Evolutionary conservation across 805 yeast species (phyloP).

Genomic region (Yarrowia phangngaensis): DNA sequence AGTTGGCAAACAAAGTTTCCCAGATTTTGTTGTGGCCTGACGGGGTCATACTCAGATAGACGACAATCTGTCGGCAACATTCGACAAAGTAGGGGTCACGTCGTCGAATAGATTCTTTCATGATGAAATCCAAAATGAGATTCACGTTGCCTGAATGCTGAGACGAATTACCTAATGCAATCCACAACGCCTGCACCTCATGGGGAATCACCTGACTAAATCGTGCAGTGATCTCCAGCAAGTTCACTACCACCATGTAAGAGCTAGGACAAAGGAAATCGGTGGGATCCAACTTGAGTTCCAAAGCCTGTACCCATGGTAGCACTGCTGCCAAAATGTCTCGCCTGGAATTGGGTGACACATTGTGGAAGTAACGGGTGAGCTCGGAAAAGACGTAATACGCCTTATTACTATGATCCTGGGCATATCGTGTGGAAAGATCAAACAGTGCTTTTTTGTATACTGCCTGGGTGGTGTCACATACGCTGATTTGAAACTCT

Average conservation of each 20-base stretch:
- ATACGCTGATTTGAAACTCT: constrained; percentile 63
- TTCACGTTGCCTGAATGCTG: constrained; percentile 64
- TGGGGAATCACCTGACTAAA: constrained; percentile 70
- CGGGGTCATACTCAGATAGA: constrained; percentile 50
- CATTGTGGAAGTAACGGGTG: constrained; percentile 63
- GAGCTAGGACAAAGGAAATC: constrained; percentile 37
- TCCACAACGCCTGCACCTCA: constrained; percentile 94
- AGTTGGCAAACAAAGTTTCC: constrained; percentile 61
- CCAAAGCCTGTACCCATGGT: constrained; percentile 91
- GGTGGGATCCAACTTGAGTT: constrained; percentile 50
- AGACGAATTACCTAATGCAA: constrained; percentile 72
- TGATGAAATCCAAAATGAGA: constrained; percentile 65
- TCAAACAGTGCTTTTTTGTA: constrained; percentile 83
- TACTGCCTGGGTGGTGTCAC: constrained; percentile 73
- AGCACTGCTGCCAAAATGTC: constrained; percentile 75
- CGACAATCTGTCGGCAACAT: constrained; percentile 73
- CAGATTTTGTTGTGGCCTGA: constrained; percentile 54
- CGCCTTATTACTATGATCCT: constrained; percentile 54
- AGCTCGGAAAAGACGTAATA: constrained; percentile 64
- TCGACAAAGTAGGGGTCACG: constrained; percentile 73
- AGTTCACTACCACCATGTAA: constrained; percentile 70
- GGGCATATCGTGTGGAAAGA: constrained; percentile 69
- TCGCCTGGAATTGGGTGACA: constrained; percentile 57
- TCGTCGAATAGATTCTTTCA: constrained; percentile 62
- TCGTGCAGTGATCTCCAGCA: constrained; percentile 79